Evolutionary conservation across 805 yeast genomes (phyloP), one percentile per base, ranked within the genome.

Genomic region (Monosporozyma servazzii): DNA sequence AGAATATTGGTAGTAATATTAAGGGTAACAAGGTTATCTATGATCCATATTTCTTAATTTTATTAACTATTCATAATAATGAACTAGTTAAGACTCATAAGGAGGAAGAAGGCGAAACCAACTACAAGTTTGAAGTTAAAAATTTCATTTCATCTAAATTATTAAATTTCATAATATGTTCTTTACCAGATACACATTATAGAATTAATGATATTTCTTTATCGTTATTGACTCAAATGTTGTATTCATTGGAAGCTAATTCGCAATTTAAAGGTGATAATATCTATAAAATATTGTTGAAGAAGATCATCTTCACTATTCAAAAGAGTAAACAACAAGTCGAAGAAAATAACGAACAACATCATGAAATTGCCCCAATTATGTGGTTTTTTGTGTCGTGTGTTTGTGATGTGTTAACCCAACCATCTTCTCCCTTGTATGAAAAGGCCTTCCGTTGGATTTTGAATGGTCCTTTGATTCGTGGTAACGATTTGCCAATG

Each of bases 391-490:
- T 80, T 50, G 65, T 82, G 40, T 76, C 88, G 0, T 75, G 77
- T 48, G 63, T 88, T 39, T 68, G 80, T 3, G 77, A 79, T 2
- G 71, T 87, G 1, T 63, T 87, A 52, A 64, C 74, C 5, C 80
- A 82, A 54, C 96, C 97, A 0, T 79, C 82, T 0, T 91, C 87
- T 55, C 76, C 75, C 58, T 64, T 91, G 20, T 86, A 84, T 65
- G 96, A 89, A 55, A 79, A 80, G 56, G 79, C 80, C 0, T 79
- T 75, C 58, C 76, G 83, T 53, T 88, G 81, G 75, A 73, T 89
- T 10, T 69, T 88, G 33, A 70, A 68, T 48, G 62, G 66, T n/a
- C 74, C 76, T 30, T 56, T 62, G 18, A 56, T 79, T 17, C 67
- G 67, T 39, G 48, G 61, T 0, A 64, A 66, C 49, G 80, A 77